A percentile compares a stretch with the other conserved stretches of the same genome.
Evolutionary conservation across 768 basidiomycete species (phyloP).

Genomic region (Psilocybe cubensis): DNA sequence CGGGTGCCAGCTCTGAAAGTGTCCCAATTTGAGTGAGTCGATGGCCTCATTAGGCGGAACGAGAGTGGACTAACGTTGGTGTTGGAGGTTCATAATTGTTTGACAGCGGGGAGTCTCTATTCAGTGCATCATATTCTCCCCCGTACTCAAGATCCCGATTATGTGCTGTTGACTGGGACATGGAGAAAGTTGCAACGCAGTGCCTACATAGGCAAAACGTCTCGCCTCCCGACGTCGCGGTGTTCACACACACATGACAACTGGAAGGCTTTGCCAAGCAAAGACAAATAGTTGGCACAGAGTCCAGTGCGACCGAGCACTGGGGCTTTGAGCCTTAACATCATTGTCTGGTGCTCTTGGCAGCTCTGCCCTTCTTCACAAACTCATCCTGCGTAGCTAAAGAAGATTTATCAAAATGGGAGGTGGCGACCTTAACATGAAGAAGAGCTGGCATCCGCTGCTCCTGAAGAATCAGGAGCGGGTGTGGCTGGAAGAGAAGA

Average conservation of each 20-base stretch:
- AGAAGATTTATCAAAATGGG: constrained; percentile 75
- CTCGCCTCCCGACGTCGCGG: not conserved
- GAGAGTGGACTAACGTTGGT: constrained; percentile 29
- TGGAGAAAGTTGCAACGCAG: constrained; percentile 20
- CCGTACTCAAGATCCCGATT: constrained; percentile 38
- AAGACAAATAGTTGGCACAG: not conserved
- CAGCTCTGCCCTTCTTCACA: not conserved
- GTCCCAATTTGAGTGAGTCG: constrained; percentile 16
- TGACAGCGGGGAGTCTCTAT: constrained; percentile 27
- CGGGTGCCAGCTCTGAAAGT: constrained; percentile 58
- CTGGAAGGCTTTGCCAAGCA: constrained; percentile 1
- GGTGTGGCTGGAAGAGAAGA: constrained; percentile 99
- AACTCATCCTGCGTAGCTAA: not conserved
- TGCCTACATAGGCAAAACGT: not conserved
- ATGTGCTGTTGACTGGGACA: constrained; percentile 38
- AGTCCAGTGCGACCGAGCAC: not conserved
- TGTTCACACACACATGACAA: constrained; percentile 2
- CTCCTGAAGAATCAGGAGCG: constrained; percentile 98
- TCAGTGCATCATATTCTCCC: constrained; percentile 38
- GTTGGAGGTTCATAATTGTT: constrained; percentile 20
- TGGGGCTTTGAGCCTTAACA: not conserved
- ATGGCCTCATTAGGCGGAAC: constrained; percentile 12
- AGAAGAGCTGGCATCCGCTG: constrained; percentile 99
- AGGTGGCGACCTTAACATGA: constrained; percentile 99
- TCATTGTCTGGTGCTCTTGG: not conserved